Percentiles rank a stretch among this genome's conserved stretches.
Conservation (phyloP, 208 protist species). For the Leishmania arabica region DNA sequence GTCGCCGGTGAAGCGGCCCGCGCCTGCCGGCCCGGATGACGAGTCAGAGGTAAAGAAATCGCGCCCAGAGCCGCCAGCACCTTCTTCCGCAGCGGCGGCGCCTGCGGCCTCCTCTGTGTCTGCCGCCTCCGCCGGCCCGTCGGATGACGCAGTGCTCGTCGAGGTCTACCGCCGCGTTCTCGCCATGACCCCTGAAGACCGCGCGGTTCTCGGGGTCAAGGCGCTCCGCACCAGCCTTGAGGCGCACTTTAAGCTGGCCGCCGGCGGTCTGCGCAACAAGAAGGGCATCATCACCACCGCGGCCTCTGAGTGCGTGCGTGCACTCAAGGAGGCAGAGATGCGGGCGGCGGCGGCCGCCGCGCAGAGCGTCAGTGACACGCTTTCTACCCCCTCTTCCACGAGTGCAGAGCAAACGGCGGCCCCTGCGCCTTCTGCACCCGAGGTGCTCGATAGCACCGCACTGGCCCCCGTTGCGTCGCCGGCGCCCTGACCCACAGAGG, state of each 20-base stretch:
- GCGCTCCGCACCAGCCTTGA: conserved; percentile 65
- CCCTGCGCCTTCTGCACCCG: not conserved
- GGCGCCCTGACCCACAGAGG: not conserved
- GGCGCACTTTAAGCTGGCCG: conserved; percentile 40
- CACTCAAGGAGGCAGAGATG: conserved; percentile 60
- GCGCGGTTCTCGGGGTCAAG: conserved; percentile 63
- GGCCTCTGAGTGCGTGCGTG: conserved; percentile 67
- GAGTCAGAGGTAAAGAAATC: conserved; percentile 8
- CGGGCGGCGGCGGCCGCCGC: conserved; percentile 20
- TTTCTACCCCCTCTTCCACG: not conserved
- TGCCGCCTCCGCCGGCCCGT: conserved; percentile 11
- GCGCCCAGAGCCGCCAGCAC: not conserved
- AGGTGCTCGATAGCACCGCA: not conserved
- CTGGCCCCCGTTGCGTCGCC: not conserved
- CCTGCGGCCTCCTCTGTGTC: not conserved
- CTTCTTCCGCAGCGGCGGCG: not conserved
- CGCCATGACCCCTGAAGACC: conserved; percentile 45
- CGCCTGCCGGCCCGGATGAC: conserved; percentile 1
- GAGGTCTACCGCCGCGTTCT: conserved; percentile 74
- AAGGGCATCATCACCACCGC: conserved; percentile 69
- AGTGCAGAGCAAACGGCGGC: not conserved
- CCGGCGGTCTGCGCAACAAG: conserved; percentile 45
- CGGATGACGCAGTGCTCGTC: conserved; percentile 68
- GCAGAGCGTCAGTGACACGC: not conserved
- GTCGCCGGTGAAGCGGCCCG: not conserved